Base-by-base conservation (phyloP, 2,329 filamentous ascomycete species). In the Alternaria solani region DNA sequence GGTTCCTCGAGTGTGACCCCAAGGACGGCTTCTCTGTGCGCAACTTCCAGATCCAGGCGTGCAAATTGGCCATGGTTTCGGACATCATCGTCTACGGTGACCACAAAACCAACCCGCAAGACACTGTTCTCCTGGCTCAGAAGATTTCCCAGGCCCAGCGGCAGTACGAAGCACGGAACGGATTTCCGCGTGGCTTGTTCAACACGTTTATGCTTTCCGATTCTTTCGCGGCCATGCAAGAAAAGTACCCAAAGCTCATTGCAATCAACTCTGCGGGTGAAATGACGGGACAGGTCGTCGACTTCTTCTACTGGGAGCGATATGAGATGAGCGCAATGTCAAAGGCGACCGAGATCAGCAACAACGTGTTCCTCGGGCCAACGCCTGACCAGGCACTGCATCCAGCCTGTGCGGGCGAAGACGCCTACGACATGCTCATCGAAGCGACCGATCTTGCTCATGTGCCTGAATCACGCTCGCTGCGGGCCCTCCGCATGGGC, bases 251-350 rank as follows among this genome's bases (percentile, higher is more conserved):
- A 1, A 84, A 91, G 7, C 82, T 97, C 26, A 88, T 99, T 16
- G 88, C 92, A 3, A 82, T 94, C 47, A 89, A 96, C 78, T 88
- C 89, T 0, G 79, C 83, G 32, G 93, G 93, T 9, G 84, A 85
- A 41, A 80, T 89, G 70, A 96, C 92, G 0, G 92, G 91, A 28
- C 87, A 89, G 18, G 89, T 95, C 25, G 84, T 96, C 71, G 94
- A 98, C 78, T 95, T 99, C 75, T 92, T 92, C 75, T 89, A 91
- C 68, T 92, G 93, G 81, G 95, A 99, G 78, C 87, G 94, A 58
- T 80, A 87, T 51, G 95, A 99, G 80, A 98, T 99, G 94, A 93
- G 91, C 77, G 86, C 86, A 60, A 97, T 98, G 94, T 94, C 94
- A 11, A 88, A 88, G 70, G 90, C 94, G 3, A 93, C 93, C 0